Base-by-base conservation (phyloP, 2,329 filamentous ascomycete genomes). In the Colletotrichum limetticola region DNA sequence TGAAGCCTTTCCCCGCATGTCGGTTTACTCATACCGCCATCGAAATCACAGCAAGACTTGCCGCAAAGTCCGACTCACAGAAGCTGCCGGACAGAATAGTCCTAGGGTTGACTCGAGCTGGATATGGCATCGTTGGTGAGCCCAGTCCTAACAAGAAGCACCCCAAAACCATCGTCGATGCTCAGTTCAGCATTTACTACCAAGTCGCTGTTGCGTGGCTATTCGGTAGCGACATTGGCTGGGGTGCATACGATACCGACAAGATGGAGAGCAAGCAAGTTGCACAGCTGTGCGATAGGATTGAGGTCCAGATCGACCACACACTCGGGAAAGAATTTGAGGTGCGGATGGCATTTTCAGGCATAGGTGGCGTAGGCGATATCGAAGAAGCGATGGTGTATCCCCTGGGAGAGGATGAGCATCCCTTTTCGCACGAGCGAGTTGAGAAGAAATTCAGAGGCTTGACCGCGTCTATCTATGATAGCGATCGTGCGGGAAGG, bases 11-110 rank as follows among this genome's bases (percentile, higher is more conserved):
- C 3, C 42, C 42, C 19, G 42, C 42, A 8, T 49, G 42, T 65
- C 75, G 78, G 8, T 78, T 78, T 74, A 79, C 77, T 59, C 78
- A 80, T 56, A 75, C 77, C 1, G 77, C 75, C n/a, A 79, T 80
- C 26, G 79, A 79, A 66, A 59, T 77, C 19, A 77, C 78, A 7
- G 69, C 75, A 4, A 42, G 53, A 19, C 65, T 78, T 19, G 75
- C 74, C 14, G 42, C 63, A 26, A 61, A 76, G 12, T 42, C 60
- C 16, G 26, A 55, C 19, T 62, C 66, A 9, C 72, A 67, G 65
- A 62, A 52, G 55, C 64, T 76, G 5, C 68, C 68, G 8, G 68
- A 74, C 22, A 58, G 63, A 24, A 74, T 79, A 66, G 71, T 60
- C 0, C 77, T 79, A 28, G 74, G 35, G 65, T 78, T 22, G 74